Percentiles rank a stretch among this genome's conserved stretches.
Conservation (phyloP, 2,329 filamentous ascomycete species). For the Ophiocordyceps unilateralis region DNA sequence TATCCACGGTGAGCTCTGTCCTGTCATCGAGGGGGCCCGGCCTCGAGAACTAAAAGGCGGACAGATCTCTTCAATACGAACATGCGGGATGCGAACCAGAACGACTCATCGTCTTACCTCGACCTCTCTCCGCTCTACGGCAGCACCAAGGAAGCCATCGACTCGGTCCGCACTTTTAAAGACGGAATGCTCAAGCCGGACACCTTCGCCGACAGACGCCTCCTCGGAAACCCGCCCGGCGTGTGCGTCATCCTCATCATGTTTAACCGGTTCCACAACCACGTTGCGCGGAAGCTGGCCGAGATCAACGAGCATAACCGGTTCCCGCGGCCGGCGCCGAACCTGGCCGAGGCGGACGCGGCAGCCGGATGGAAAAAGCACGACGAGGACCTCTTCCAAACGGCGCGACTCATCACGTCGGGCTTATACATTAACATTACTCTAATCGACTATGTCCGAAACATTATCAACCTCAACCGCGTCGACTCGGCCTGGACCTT, state of each 20-base stretch:
- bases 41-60: background rate
- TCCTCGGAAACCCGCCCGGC: constrained; percentile 55
- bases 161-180: constrained; percentile 50
- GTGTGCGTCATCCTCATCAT: constrained; percentile 57
- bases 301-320: constrained; percentile 72
- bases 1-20: constrained; percentile 39
- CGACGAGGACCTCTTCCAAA: constrained; percentile 67
- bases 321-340: constrained; percentile 47
- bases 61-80: constrained; percentile 56
- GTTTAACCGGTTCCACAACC: constrained; percentile 78
- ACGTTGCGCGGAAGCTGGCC: constrained; percentile 62
- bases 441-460: constrained; percentile 61
- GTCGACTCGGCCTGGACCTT: constrained; percentile 63
- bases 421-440: constrained; percentile 68
- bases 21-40: background rate
- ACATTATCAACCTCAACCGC: constrained; percentile 45
- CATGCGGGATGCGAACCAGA: constrained; percentile 36
- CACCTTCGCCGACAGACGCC: constrained; percentile 50
- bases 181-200: constrained; percentile 59
- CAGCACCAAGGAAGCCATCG: constrained; percentile 47
- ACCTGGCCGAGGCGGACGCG: constrained; percentile 29
- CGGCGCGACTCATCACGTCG: constrained; percentile 54
- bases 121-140: constrained; percentile 59
- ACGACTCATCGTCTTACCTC: constrained; percentile 54
- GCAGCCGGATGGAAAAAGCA: constrained; percentile 45